Evolutionary conservation across 2,329 filamentous ascomycete genomes (phyloP).

Genomic region (Fusarium zealandicum): DNA sequence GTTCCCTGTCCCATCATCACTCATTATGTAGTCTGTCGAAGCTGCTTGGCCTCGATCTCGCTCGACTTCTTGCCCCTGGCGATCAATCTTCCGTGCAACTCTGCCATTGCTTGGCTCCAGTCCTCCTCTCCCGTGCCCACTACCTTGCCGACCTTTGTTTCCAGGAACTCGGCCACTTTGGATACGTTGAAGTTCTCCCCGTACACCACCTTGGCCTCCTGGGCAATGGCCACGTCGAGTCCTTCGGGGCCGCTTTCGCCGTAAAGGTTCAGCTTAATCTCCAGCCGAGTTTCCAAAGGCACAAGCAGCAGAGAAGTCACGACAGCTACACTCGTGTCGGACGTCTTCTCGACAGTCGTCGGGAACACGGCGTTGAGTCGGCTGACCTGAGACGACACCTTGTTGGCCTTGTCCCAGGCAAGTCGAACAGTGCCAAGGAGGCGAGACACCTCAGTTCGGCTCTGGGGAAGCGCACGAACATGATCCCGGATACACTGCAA

Average conservation of each 20-base stretch:
- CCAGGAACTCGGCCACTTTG: conserved; percentile 77
- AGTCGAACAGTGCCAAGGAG: conserved; percentile 66
- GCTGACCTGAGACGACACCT: conserved; percentile 66
- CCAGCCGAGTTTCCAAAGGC: conserved; percentile 72
- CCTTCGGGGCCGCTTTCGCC: conserved; percentile 55
- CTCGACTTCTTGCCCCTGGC: conserved; percentile 60
- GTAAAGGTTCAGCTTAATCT: conserved; percentile 65
- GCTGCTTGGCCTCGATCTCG: conserved; percentile 1
- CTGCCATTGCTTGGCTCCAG: conserved; percentile 64
- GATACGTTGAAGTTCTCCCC: conserved; percentile 78
- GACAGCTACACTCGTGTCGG: conserved; percentile 71
- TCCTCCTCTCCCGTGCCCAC: conserved; percentile 46
- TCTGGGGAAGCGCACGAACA: conserved; percentile 67
- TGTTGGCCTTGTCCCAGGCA: conserved; percentile 71
- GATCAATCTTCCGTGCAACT: conserved; percentile 63
- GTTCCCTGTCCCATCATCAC: conserved; percentile 38
- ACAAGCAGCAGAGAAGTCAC: conserved; percentile 67
- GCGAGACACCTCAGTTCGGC: conserved; percentile 60
- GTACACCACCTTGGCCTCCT: conserved; percentile 71
- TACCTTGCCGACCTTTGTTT: conserved; percentile 58
- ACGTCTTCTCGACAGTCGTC: conserved; percentile 67
- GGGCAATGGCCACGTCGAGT: conserved; percentile 61
- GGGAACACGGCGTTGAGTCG: conserved; percentile 70
- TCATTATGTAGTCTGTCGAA: conserved; percentile 36
- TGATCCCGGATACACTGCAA: conserved; percentile 74